phyloP scores from a whole-genome alignment of 2,329 filamentous ascomycete species.

The Ascocoryne sarcoides region DNA sequence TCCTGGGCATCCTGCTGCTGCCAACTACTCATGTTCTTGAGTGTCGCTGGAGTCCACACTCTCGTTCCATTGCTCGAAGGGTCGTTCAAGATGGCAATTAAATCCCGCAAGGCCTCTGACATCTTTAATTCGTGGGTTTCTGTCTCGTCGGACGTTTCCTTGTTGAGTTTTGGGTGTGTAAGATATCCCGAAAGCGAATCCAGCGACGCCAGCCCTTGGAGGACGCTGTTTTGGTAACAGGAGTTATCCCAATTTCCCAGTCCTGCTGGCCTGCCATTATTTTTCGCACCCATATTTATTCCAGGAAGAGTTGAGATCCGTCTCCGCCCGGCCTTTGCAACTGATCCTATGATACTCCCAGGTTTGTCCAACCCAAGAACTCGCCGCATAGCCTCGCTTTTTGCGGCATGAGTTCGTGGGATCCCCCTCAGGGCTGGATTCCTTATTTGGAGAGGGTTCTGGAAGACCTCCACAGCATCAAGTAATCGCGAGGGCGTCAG shows the following conservation, averaged over 20 bases:
- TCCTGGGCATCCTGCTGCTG: conserved; percentile 97
- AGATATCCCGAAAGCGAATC: conserved; percentile 61
- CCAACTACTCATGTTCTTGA: conserved; percentile 92
- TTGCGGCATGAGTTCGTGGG: conserved; percentile 43
- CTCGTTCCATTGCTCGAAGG: conserved; percentile 62
- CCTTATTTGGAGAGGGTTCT: conserved; percentile 37
- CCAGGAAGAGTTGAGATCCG: conserved; percentile 40
- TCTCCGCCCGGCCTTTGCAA: conserved; percentile 49
- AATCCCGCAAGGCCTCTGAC: conserved; percentile 35
- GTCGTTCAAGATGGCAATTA: conserved; percentile 64
- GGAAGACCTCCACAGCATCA: conserved; percentile 42
- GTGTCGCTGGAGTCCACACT: conserved; percentile 70
- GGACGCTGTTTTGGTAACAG: conserved; percentile 94
- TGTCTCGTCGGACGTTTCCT: conserved; percentile 11
- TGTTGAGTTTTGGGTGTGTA: conserved; percentile 33
- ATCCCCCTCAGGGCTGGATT: conserved; percentile 30
- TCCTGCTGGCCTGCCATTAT: conserved; percentile 48
- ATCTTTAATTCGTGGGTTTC: conserved; percentile 23
- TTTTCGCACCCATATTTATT: conserved; percentile 27
- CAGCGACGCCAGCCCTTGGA: conserved; percentile 76
- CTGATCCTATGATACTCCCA: conserved; percentile 45
- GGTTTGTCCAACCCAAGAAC: conserved; percentile 50
- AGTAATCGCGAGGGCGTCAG: conserved; percentile 48
- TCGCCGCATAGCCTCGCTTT: conserved; percentile 55
- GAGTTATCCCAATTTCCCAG: conserved; percentile 91